These are phyloP conservation scores for Mrakia gelida DNA, from an alignment of 768 basidiomycete species.

Conservation along the genomic window DNA sequence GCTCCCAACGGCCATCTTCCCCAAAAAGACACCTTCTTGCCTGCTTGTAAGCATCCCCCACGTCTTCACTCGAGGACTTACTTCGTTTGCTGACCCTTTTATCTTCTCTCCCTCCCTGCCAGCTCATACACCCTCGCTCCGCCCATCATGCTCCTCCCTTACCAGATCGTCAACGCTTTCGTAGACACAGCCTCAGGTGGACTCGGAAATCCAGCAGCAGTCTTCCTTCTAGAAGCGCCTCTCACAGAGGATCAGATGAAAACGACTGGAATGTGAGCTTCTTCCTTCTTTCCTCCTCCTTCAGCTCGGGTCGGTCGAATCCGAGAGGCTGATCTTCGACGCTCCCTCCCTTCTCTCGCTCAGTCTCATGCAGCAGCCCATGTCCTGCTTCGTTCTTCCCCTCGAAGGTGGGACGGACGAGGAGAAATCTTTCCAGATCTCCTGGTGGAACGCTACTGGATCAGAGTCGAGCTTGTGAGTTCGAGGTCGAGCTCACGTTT, in stretches of 20 bases:
- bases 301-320: not conserved
- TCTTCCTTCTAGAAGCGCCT: not conserved
- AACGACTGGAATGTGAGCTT: not conserved
- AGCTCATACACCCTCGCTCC: no score
- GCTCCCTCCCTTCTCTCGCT: not conserved
- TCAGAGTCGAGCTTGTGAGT: not conserved
- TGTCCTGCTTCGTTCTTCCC: not conserved
- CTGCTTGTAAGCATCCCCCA: no score
- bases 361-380: slow-evolving; percentile 7
- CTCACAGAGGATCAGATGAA: slow-evolving; percentile 13
- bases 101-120: no score
- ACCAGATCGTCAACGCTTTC: slow-evolving; percentile 9
- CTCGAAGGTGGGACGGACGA: not conserved
- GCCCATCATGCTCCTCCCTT: not conserved
- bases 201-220: not conserved
- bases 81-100: no score
- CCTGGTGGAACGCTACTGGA: not conserved
- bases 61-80: no score
- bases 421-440: not conserved
- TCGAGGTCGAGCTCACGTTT: not conserved
- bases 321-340: not conserved
- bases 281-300: not conserved
- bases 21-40: no score
- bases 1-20: no score
- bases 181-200: not conserved